phyloP scores from a whole-genome alignment of 2,329 filamentous ascomycete genomes.

The Diplocarpon rosae region DNA sequence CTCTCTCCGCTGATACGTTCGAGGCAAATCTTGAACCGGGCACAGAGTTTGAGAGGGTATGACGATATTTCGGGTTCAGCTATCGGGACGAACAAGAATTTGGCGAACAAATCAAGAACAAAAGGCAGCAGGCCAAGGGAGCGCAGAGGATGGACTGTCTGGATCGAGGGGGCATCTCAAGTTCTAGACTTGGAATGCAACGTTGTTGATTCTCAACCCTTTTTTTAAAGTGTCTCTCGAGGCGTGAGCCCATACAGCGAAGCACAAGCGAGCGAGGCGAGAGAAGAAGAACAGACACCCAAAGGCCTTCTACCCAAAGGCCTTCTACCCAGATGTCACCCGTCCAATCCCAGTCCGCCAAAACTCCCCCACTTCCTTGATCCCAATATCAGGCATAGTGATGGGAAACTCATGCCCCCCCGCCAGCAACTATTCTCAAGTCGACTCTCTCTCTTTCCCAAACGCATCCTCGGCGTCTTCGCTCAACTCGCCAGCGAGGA shows the following conservation, averaged over 20 bases:
- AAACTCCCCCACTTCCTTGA: constrained; percentile 37
- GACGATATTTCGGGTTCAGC: no score
- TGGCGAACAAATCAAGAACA: no score
- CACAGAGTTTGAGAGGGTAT: no score
- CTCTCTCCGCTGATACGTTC: no score
- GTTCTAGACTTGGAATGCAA: no score
- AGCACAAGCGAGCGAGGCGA: not conserved
- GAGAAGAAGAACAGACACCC: not conserved
- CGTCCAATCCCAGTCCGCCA: constrained; percentile 3
- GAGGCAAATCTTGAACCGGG: no score
- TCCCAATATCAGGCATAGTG: constrained; percentile 36
- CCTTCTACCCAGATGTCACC: not conserved
- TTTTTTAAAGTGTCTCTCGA: no score
- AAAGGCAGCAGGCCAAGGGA: no score
- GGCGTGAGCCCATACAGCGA: not conserved
- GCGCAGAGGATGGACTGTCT: no score
- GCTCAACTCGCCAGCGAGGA: constrained; percentile 34
- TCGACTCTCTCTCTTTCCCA: constrained; percentile 33
- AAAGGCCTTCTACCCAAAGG: not conserved
- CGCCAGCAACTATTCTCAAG: constrained; percentile 37
- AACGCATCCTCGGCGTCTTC: constrained; percentile 15
- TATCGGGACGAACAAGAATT: no score
- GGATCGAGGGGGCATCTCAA: no score
- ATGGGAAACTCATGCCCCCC: constrained; percentile 54
- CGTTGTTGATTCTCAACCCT: no score